phyloP scores from a whole-genome alignment of 192 early-diverging fungal genomes.

The Coemansia sp. region DNA sequence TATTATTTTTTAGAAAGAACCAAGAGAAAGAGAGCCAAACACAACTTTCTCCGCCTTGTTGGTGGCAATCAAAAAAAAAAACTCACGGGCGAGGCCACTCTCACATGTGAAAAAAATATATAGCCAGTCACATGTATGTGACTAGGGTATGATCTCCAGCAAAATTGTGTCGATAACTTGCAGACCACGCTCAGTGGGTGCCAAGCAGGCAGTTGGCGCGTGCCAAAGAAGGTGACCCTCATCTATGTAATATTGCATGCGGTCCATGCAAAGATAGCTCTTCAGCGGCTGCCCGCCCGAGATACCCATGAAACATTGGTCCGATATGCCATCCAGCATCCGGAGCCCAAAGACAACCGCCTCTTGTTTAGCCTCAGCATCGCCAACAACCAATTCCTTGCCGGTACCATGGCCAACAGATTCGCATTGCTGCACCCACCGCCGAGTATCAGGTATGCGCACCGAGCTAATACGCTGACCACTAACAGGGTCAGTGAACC shows the following conservation, averaged over 20 bases:
- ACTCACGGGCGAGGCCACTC: not conserved
- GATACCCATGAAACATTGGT: constrained; percentile 25
- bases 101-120: constrained; percentile 18
- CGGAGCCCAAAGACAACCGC: constrained; percentile 57
- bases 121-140: constrained; percentile 14
- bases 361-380: constrained; percentile 34
- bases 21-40: constrained; percentile 8
- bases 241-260: constrained; percentile 16
- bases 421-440: constrained; percentile 39
- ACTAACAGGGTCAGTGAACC: constrained; percentile 36
- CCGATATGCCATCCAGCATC: constrained; percentile 45
- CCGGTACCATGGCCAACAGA: constrained; percentile 30
- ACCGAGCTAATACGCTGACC: constrained; percentile 21
- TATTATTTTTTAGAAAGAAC: not conserved
- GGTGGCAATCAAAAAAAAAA: not conserved
- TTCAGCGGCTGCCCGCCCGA: constrained; percentile 22
- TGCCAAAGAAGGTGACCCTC: constrained; percentile 28
- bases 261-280: constrained; percentile 40
- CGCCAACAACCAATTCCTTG: not conserved
- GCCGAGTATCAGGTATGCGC: constrained; percentile 33
- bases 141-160: constrained; percentile 33
- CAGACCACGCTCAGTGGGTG: constrained; percentile 42
- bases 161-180: constrained; percentile 45
- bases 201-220: constrained; percentile 7
- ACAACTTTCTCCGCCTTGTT: not conserved